Evolutionary conservation across 164 flowering plant species (phyloP), one percentile per base, ranked within the genome.

Genomic region (Sedum album): DNA sequence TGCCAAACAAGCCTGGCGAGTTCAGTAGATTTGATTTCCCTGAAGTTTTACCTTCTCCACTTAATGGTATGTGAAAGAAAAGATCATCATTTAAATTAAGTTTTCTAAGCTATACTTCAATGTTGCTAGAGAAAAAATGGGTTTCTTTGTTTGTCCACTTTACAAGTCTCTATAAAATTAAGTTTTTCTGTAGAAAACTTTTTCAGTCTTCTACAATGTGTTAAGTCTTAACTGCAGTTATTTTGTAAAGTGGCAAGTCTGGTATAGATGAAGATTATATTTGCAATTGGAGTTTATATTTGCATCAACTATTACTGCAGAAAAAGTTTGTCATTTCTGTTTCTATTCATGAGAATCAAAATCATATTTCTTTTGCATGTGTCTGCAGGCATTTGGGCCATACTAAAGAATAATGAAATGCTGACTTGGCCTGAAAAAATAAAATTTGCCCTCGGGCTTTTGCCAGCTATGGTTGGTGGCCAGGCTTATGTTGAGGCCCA

Each of bases 401-500:
- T 91, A 69, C 76, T 94, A 69, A 94, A 70, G 84, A 94, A 94
- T 74, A 94, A 84, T 79, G 99, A 94, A 75, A 91, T 94, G 99
- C 80, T 94, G 71, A 89, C 96, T 39, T 94, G 99, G 99, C 82
- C 92, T 14, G 99, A 94, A 77, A 94, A 94, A 79, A 77, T 90
- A 64, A 86, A 83, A 70, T 94, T 94, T 82, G 99, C 99, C 10
- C 77, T 90, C 77, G 99, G 99, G n/a, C 94, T 94, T n/a, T 80
- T 94, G 72, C 99, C 99, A 70, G 99, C 99, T 51, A 91, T 94
- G 73, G 31, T 85, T 51, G 99, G 99, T 60, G 99, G 99, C 23
- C 99, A 94, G 73, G 71, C 90, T 35, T 94, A 94, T 80, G 99
- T 94, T 67, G 96, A 94, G 78, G 99, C 99, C 73, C 99, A 94